Base-by-base conservation (phyloP, 768 basidiomycete species). In the Pulveroboletus sp. region DNA sequence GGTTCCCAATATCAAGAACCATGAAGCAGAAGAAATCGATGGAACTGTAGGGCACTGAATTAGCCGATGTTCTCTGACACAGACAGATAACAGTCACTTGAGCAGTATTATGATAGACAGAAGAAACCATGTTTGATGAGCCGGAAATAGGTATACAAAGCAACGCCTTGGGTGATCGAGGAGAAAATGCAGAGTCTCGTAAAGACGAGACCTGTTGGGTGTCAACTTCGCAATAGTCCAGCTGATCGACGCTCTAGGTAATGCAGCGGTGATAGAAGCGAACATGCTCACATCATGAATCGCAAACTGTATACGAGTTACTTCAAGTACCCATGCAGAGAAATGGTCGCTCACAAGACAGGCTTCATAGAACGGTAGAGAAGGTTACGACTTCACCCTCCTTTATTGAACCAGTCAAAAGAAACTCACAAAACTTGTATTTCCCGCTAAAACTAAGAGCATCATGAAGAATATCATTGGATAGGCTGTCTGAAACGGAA, bases 81-180 rank as follows among this genome's bases (percentile, higher is more conserved):
- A 27, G 15, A 31, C 5, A 37, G 27, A 24, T 9, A 27, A 30
- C 2, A 9, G 7, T 45, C 60, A 93, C 92, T 81, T 91, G 32
- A 95, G 70, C 0, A 72, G 56, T 4, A 88, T 33, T 21, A 96
- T 74, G 21, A 94, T 66, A 1, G 79, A 77, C 2, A 91, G 54
- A 6, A 96, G 79, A 57, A 95, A 89, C 90, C 92, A 93, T 4
- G 93, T 96, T 63, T 96, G 93, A 60, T 93, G 90, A 0, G 91
- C 84, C 0, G 93, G 93, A 58, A 95, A 95, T 8, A 95, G 77
- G 64, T 93, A 89, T 10, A 92, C 80, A 61, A 88, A 94, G 67
- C 93, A 95, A 54, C 90, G 81, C 10, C 95, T 82, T 11, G 95
- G 95, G 63, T 97, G 95, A 60, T 97, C 93, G 8, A 99, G 78